phyloP scores from a whole-genome alignment of 139 green algal species.

The Picochlorum sp. region DNA sequence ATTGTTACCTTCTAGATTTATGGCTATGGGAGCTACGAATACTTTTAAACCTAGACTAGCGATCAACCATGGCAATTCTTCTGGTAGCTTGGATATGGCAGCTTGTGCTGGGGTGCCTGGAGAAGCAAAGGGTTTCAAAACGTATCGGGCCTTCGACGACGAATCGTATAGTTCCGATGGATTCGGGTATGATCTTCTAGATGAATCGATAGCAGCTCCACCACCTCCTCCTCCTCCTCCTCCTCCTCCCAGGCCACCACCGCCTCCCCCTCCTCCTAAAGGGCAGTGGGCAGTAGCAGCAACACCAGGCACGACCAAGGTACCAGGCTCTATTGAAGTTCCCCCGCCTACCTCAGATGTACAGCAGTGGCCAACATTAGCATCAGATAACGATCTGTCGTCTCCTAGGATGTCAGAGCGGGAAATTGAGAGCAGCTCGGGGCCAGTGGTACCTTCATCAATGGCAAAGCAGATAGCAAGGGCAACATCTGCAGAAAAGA shows the following conservation, averaged over 20 bases:
- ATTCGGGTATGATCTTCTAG: background rate
- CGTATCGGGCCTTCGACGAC: background rate
- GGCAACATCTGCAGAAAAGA: constrained; percentile 1
- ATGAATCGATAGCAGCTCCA: background rate
- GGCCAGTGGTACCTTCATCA: background rate
- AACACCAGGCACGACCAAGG: background rate
- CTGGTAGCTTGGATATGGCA: background rate
- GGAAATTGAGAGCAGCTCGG: too few relatives aligned
- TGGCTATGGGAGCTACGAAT: constrained; percentile 12
- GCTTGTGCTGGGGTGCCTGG: constrained; percentile 1
- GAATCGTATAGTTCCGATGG: background rate
- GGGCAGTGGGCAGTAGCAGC: background rate
- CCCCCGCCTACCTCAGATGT: background rate
- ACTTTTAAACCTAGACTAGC: constrained; percentile 24
- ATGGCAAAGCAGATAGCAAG: constrained; percentile 33
- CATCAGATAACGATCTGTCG: too few relatives aligned
- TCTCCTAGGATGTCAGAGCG: too few relatives aligned
- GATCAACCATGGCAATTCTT: background rate
- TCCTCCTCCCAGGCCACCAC: background rate
- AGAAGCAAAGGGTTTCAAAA: background rate
- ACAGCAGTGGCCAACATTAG: constrained; percentile 5
- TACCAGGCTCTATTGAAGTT: background rate
- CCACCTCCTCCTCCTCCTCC: background rate
- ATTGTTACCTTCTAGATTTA: constrained; percentile 31
- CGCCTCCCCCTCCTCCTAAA: background rate